Percentiles rank a stretch among this genome's conserved stretches.
Evolutionary conservation across 2,329 filamentous ascomycete genomes (phyloP).

Genomic region (Xylariaceae sp.): DNA sequence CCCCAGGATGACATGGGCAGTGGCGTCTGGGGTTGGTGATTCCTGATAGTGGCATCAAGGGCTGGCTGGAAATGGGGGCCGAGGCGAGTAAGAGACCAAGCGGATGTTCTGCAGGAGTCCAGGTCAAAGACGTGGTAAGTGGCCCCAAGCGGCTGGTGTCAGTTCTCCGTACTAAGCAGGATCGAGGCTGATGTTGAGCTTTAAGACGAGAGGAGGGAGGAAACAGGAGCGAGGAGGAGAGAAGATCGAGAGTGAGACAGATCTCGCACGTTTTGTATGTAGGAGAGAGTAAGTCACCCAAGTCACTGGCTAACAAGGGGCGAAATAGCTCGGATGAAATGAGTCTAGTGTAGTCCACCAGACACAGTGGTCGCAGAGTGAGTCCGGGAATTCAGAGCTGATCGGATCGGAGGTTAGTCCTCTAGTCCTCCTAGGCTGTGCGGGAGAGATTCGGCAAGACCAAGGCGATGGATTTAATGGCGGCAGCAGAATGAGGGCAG

Average conservation of each 20-base stretch:
- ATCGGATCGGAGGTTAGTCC: background rate
- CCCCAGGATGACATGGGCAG: constrained; percentile 14
- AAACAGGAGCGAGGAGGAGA: too few species aligned
- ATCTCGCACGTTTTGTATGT: background rate
- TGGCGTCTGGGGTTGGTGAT: constrained; percentile 24
- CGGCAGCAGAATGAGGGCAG: background rate
- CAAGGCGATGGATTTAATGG: constrained; percentile 1
- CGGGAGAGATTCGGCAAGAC: background rate
- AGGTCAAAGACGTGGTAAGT: constrained; percentile 4
- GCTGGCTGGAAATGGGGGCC: constrained; percentile 1
- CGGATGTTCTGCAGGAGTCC: constrained; percentile 1
- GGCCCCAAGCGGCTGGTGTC: background rate
- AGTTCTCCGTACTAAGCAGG: background rate
- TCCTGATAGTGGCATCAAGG: constrained; percentile 18
- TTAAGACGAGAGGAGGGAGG: background rate
- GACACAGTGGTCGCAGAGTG: background rate
- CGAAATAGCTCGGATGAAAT: background rate
- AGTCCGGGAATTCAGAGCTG: background rate
- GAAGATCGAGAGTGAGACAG: background rate
- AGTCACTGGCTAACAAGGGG: background rate
- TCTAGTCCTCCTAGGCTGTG: background rate
- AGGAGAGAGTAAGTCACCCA: background rate
- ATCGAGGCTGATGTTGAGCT: background rate
- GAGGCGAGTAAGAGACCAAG: background rate
- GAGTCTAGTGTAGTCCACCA: background rate